Evolutionary conservation across 257 asterid species (phyloP), one percentile per base, ranked within the genome.

Genomic region (Ajuga chamaepitys): DNA sequence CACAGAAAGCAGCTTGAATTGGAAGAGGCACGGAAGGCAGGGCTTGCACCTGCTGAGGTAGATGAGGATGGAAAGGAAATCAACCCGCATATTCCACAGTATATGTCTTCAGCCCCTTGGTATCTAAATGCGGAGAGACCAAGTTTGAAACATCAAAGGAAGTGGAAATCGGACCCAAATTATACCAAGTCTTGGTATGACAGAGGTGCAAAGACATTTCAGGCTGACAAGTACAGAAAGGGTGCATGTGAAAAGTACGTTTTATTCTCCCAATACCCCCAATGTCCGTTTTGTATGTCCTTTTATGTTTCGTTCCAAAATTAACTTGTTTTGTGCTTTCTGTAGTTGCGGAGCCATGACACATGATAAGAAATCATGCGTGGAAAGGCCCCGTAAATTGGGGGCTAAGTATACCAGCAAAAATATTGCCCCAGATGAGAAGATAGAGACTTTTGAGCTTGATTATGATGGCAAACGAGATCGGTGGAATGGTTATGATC

Each of bases 121-220:
- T 90, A 87, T 79, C 82, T 90, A 30, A 82, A 82, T 70, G 86
- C 90, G 0, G 89, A 85, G 70, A 86, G 79, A 76, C 95, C 95
- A 95, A 93, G 97, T 88, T 86, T 93, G 80, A 93, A 93, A 78
- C 99, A 93, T 93, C 97, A 93, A 83, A 88, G 95, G 95, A 93
- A 93, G 74, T 88, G 99, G 99, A 93, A 89, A 70, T 75, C 86
- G 0, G 99, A 89, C 76, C 95, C 95, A 0, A 89, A 86, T 62
- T 87, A 86, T 66, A 79, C 94, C 17, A 87, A 79, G 50, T 79
- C 95, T 1, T 93, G 97, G 99, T 89, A 93, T 22, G 91, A 86
- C 17, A 89, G 96, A 79, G 96, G 97, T 77, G 97, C 92, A 24
- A 88, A 81, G 76, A 80, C 69, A 62, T 82, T 72, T 73, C 96